Evolutionary conservation across 2,329 filamentous ascomycete genomes (phyloP).

Genomic region (Fonsecaea pedrosoi): DNA sequence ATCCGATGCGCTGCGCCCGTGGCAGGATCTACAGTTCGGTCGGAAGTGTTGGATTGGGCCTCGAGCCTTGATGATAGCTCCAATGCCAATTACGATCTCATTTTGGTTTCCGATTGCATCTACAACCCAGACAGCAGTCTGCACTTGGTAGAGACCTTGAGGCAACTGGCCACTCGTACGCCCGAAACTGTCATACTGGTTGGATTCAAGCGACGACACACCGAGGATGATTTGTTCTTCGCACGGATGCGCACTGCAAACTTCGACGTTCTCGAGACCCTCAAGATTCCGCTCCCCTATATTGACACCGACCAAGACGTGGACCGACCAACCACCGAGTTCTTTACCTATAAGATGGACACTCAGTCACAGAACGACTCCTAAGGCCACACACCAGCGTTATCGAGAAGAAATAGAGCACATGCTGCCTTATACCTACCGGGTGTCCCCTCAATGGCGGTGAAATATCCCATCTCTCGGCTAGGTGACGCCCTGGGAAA

Average conservation of each 20-base stretch:
- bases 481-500: not conserved
- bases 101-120: slow-evolving; percentile 74
- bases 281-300: slow-evolving; percentile 47
- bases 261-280: slow-evolving; percentile 46
- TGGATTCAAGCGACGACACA: slow-evolving; percentile 71
- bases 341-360: slow-evolving; percentile 39
- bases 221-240: slow-evolving; percentile 71
- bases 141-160: slow-evolving; percentile 65
- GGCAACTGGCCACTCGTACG: slow-evolving; percentile 55
- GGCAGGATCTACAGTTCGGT: slow-evolving; percentile 53
- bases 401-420: not conserved
- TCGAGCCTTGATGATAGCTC: slow-evolving; percentile 51
- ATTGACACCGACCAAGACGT: slow-evolving; percentile 44
- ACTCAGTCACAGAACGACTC: too few relatives aligned
- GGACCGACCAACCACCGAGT: slow-evolving; percentile 47
- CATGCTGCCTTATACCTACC: not conserved
- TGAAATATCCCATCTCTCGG: not conserved
- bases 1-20: slow-evolving; percentile 54
- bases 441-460: not conserved
- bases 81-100: slow-evolving; percentile 58
- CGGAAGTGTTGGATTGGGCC: slow-evolving; percentile 68
- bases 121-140: slow-evolving; percentile 74
- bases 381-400: not conserved
- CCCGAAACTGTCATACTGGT: slow-evolving; percentile 62
- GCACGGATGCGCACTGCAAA: slow-evolving; percentile 59